Conservation (phyloP, 768 basidiomycete species). For the Panus rudis region DNA sequence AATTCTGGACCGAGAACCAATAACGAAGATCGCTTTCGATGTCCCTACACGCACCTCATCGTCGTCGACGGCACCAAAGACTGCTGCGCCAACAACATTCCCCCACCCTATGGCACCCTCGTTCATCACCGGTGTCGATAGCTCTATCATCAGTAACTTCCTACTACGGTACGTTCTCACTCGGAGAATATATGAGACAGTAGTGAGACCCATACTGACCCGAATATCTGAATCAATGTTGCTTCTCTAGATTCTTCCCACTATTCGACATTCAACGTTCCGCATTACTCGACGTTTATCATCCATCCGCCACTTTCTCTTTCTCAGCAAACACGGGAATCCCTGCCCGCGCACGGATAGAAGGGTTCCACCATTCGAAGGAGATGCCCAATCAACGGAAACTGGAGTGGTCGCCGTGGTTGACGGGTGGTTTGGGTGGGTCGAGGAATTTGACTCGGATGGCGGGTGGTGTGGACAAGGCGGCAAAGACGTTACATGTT, state of each 20-base stretch:
- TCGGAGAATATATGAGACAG: not conserved
- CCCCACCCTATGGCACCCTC: conserved; percentile 69
- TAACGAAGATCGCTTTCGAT: conserved; percentile 77
- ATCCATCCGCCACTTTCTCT: conserved; percentile 85
- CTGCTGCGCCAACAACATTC: conserved; percentile 62
- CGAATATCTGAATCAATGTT: not conserved
- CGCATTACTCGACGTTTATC: conserved; percentile 65
- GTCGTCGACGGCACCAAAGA: conserved; percentile 27
- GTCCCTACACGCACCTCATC: conserved; percentile 49
- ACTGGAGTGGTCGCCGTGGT: conserved; percentile 72
- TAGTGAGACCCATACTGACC: not conserved
- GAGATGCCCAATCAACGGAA: conserved; percentile 79
- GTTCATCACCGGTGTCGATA: conserved; percentile 70
- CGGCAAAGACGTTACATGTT: conserved; percentile 60
- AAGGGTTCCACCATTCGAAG: conserved; percentile 54
- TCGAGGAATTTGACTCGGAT: conserved; percentile 78
- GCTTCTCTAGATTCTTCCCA: conserved; percentile 74
- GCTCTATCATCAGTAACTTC: conserved; percentile 64
- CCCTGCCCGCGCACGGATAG: conserved; percentile 67
- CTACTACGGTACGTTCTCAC: conserved; percentile 49
- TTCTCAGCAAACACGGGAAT: conserved; percentile 81
- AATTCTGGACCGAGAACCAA: conserved; percentile 77
- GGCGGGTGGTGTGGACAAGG: conserved; percentile 51
- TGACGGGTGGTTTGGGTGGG: conserved; percentile 43
- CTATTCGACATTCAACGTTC: conserved; percentile 74